Evolutionary conservation across 2,329 filamentous ascomycete species (phyloP).

Genomic region (Diaporthe citri): DNA sequence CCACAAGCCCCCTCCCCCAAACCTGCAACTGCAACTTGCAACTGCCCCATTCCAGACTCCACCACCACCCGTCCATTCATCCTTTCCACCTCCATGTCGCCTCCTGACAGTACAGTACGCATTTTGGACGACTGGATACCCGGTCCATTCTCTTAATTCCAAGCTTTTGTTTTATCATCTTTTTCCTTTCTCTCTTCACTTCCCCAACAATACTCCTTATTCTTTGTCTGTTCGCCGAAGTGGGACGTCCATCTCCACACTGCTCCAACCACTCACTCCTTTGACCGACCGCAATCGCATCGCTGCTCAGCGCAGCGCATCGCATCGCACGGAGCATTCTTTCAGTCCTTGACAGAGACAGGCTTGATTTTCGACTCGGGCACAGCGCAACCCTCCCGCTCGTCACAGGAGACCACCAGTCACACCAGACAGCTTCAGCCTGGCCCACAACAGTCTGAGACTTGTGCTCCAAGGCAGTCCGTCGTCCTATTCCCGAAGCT

Average conservation of each 20-base stretch:
- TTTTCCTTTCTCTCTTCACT: not conserved
- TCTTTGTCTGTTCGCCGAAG: slow-evolving; percentile 28
- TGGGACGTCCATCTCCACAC: slow-evolving; percentile 15
- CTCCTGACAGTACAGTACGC: slow-evolving; percentile 32
- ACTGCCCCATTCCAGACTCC: slow-evolving; percentile 33
- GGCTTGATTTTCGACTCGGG: not conserved
- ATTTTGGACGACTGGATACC: slow-evolving; percentile 31
- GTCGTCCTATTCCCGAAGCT: not conserved
- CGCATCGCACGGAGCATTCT: slow-evolving; percentile 6
- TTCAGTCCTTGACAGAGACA: slow-evolving; percentile 12
- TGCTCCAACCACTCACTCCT: slow-evolving; percentile 33
- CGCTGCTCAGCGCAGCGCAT: slow-evolving; percentile 2
- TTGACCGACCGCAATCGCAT: slow-evolving; percentile 28
- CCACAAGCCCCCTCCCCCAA: slow-evolving; percentile 32
- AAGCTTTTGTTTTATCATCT: slow-evolving; percentile 23
- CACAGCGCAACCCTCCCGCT: not conserved
- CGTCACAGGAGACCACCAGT: not conserved
- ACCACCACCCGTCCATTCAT: slow-evolving; percentile 20
- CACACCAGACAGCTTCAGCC: not conserved
- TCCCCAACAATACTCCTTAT: not conserved
- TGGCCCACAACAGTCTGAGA: slow-evolving; percentile 19
- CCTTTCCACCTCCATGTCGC: slow-evolving; percentile 27
- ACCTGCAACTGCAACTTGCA: slow-evolving; percentile 31
- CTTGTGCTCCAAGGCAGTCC: not conserved
- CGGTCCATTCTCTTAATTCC: slow-evolving; percentile 29